Percentiles rank a stretch among this genome's conserved stretches.
These are phyloP conservation scores for Starmerella cellae DNA, from an alignment of 805 yeast species.

Conservation along the genomic window DNA sequence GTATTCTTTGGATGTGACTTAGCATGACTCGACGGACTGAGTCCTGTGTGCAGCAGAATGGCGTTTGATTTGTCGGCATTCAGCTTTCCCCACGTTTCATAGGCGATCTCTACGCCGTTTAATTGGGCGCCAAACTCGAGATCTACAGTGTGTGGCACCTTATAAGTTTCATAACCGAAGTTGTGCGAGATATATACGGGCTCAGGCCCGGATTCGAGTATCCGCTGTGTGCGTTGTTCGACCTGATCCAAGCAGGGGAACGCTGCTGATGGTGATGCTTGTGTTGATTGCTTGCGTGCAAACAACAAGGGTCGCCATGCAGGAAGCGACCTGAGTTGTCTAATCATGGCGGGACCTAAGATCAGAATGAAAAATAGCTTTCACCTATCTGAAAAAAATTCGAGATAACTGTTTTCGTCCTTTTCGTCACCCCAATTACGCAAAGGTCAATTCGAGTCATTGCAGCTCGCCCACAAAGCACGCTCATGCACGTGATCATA, in stretches of 20 bases:
- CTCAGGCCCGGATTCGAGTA: slow-evolving; percentile 54
- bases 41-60: slow-evolving; percentile 73
- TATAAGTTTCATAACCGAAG: slow-evolving; percentile 50
- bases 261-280: slow-evolving; percentile 27
- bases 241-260: slow-evolving; percentile 79
- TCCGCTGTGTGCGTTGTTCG: slow-evolving; percentile 37
- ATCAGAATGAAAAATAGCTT: too few relatives aligned
- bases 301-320: not conserved
- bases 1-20: slow-evolving; percentile 58
- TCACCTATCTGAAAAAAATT: too few relatives aligned
- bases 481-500: too few relatives aligned
- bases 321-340: not conserved
- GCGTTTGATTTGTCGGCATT: slow-evolving; percentile 55
- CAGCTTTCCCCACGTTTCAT: slow-evolving; percentile 80
- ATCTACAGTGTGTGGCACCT: slow-evolving; percentile 33
- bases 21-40: slow-evolving; percentile 90
- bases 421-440: too few relatives aligned
- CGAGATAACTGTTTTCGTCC: too few relatives aligned
- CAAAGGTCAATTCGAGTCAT: too few relatives aligned
- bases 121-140: slow-evolving; percentile 73
- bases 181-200: slow-evolving; percentile 61
- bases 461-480: too few relatives aligned
- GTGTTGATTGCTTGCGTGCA: not conserved
- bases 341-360: too few relatives aligned
- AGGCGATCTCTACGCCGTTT: slow-evolving; percentile 69